A percentile compares a stretch with the other conserved stretches of the same genome.
phyloP scores from a whole-genome alignment of 345 rosid species.

The Bruguiera sexangula region DNA sequence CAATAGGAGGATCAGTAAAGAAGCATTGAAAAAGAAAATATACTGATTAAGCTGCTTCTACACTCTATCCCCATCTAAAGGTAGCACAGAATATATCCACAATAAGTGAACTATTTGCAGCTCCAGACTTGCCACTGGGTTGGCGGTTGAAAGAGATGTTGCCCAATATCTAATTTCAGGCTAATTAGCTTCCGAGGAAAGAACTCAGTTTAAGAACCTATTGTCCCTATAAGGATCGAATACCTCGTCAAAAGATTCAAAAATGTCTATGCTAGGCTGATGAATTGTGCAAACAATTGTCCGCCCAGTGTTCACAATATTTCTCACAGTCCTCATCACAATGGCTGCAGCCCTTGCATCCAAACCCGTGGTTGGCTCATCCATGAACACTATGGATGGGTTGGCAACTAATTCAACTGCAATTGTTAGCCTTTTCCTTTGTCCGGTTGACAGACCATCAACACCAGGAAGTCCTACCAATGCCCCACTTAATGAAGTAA shows the following conservation, averaged over 20 bases:
- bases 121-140: neutral
- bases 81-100: neutral
- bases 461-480: slow-evolving; percentile 95
- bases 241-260: slow-evolving; percentile 99
- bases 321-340: slow-evolving; percentile 99
- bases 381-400: slow-evolving; percentile 97
- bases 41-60: slow-evolving; percentile 4
- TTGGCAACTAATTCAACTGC: slow-evolving; percentile 96
- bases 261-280: slow-evolving; percentile 97
- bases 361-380: slow-evolving; percentile 95
- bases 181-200: neutral
- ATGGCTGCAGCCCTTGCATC: slow-evolving; percentile 99
- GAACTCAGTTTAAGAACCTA: slow-evolving; percentile 3
- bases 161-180: slow-evolving; percentile 8
- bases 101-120: neutral
- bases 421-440: slow-evolving; percentile 86
- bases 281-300: slow-evolving; percentile 98
- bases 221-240: slow-evolving; percentile 11
- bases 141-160: neutral
- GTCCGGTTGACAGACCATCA: slow-evolving; percentile 92
- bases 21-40: neutral
- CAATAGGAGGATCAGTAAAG: neutral
- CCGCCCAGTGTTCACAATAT: slow-evolving; percentile 89
- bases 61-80: neutral
- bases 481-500: slow-evolving; percentile 72